phyloP scores from a whole-genome alignment of 2,329 filamentous ascomycete genomes.

The Cladophialophora bantiana region DNA sequence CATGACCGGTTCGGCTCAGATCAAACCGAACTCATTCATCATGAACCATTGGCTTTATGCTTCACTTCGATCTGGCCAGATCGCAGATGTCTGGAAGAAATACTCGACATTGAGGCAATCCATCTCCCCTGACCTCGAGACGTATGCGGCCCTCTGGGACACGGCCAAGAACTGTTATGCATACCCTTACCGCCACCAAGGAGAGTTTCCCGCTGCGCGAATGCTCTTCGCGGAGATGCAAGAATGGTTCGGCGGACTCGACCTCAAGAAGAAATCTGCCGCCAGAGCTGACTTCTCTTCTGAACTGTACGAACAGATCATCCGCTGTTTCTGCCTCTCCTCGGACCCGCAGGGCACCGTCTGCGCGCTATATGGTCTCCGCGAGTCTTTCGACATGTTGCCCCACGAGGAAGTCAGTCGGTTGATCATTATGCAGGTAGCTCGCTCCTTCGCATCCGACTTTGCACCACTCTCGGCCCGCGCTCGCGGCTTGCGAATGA shows the following conservation, averaged over 20 bases:
- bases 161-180: constrained; percentile 58
- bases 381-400: constrained; percentile 52
- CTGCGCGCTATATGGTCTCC: constrained; percentile 57
- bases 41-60: constrained; percentile 79
- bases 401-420: constrained; percentile 57
- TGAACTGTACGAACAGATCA: constrained; percentile 60
- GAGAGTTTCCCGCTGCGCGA: constrained; percentile 54
- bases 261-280: constrained; percentile 43
- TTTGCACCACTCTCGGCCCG: constrained; percentile 36
- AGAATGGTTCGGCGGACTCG: constrained; percentile 50
- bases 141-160: constrained; percentile 72
- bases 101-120: constrained; percentile 62
- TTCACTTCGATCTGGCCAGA: constrained; percentile 66
- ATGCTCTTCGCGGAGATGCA: constrained; percentile 59
- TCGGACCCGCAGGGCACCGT: constrained; percentile 59
- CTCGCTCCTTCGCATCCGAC: constrained; percentile 51
- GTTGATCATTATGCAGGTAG: constrained; percentile 58
- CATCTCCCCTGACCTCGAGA: constrained; percentile 70
- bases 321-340: constrained; percentile 59
- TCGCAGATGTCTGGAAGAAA: constrained; percentile 61
- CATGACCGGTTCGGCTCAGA: constrained; percentile 65
- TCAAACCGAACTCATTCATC: constrained; percentile 74
- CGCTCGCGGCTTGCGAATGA: constrained; percentile 19
- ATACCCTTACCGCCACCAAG: constrained; percentile 55
- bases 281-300: constrained; percentile 51